A percentile compares a stretch with the other conserved stretches of the same genome.
Conservation (phyloP, 352 stramenopile genomes). For the Globisporangium paddicum region DNA sequence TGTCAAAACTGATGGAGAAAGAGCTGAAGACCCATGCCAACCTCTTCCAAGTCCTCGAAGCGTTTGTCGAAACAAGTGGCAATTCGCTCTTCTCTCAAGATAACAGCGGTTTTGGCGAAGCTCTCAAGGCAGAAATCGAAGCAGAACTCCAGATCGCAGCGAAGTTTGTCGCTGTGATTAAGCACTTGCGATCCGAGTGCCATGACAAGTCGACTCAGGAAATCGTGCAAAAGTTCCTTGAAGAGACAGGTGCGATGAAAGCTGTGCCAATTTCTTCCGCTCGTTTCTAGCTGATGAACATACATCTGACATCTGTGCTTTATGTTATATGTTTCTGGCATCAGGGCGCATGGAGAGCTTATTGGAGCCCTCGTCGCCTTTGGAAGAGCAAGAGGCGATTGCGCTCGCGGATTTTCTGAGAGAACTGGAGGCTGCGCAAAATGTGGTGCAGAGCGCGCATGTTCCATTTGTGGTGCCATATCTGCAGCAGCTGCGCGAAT, state of each 20-base stretch:
- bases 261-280: neutral
- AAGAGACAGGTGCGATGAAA: constrained; percentile 26
- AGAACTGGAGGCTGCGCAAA: constrained; percentile 55
- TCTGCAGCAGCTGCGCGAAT: constrained; percentile 51
- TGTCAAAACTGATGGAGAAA: constrained; percentile 66
- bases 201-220: constrained; percentile 47
- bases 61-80: constrained; percentile 36
- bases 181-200: constrained; percentile 35
- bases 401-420: constrained; percentile 61
- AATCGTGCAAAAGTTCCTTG: constrained; percentile 60
- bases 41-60: constrained; percentile 47
- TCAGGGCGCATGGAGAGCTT: constrained; percentile 33
- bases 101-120: neutral
- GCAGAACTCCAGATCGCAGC: constrained; percentile 5
- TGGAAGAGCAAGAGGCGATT: constrained; percentile 54
- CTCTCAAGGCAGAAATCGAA: neutral
- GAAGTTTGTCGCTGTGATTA: constrained; percentile 39
- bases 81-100: constrained; percentile 11
- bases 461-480: constrained; percentile 74
- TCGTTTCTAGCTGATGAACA: no score
- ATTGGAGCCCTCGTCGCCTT: constrained; percentile 38
- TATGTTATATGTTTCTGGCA: neutral
- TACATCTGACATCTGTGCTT: neutral
- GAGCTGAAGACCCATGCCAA: constrained; percentile 41
- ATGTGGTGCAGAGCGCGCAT: constrained; percentile 44